phyloP scores from a whole-genome alignment of 2,329 filamentous ascomycete species.

The Claviceps quebecensis region DNA sequence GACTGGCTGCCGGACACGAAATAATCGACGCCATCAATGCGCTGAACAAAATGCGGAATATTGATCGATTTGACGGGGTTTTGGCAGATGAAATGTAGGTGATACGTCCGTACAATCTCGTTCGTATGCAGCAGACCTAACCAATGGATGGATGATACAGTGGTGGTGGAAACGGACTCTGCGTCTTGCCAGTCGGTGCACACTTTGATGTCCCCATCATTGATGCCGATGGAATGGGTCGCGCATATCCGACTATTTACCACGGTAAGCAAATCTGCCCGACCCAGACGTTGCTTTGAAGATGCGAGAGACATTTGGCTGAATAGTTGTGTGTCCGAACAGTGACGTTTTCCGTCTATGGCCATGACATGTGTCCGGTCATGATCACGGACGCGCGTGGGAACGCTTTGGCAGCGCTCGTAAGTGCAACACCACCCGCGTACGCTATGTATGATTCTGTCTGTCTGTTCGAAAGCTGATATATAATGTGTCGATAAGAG shows the following conservation, averaged over 20 bases:
- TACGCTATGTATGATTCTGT: neutral
- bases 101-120: neutral
- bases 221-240: slow-evolving; percentile 24
- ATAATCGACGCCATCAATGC: slow-evolving; percentile 23
- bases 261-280: slow-evolving; percentile 13
- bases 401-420: slow-evolving; percentile 21
- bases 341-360: slow-evolving; percentile 26
- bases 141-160: slow-evolving; percentile 7
- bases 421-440: slow-evolving; percentile 3
- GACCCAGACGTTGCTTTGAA: no score
- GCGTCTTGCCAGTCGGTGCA: slow-evolving; percentile 18
- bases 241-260: slow-evolving; percentile 25
- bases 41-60: slow-evolving; percentile 18
- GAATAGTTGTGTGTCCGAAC: neutral
- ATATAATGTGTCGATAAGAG: slow-evolving; percentile 11
- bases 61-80: slow-evolving; percentile 19
- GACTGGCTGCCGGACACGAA: slow-evolving; percentile 21
- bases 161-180: slow-evolving; percentile 26
- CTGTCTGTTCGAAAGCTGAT: neutral
- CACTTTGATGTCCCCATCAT: slow-evolving; percentile 23
- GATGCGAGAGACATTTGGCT: neutral
- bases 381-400: slow-evolving; percentile 23
- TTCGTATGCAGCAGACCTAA: neutral
- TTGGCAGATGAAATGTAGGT: slow-evolving; percentile 25
- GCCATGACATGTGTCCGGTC: slow-evolving; percentile 21